Evolutionary conservation across 352 stramenopile species (phyloP), one percentile per base, ranked within the genome.

Genomic region (Lagenidium sp.): DNA sequence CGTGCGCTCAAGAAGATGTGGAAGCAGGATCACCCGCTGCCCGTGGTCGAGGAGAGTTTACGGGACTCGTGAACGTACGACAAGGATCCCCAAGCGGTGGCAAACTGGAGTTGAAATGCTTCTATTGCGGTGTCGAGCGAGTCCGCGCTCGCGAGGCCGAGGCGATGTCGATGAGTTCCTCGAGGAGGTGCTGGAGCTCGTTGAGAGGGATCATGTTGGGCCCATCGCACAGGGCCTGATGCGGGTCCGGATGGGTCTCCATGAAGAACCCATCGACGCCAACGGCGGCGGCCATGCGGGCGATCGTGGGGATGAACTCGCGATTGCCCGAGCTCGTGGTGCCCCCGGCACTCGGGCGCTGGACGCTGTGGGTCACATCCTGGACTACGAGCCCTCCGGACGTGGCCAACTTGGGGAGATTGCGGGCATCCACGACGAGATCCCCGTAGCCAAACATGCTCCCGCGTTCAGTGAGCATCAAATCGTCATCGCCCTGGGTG

Each of bases 241-340:
- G 56, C 13, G 76, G 78, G 22, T 85, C 53, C n/a, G 81, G 78
- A 36, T 93, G 76, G n/a, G 81, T 93, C 57, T 94, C 82, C 39
- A 95, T 71, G 63, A 95, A 95, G 45, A 95, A 85, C 3, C 82
- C 83, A 41, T 94, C 68, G n/a, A 92, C 82, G 23, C 83, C 82
- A 8, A 92, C 80, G 6, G 82, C 82, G 2, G 78, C 78, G 5
- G 82, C 81, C 69, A 92, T 82, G 37, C 76, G 69, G 6, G 82
- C 79, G 40, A 95, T 93, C 5, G 81, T 89, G 28, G 82, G 65
- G 50, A 89, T 89, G 49, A 84, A 86, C 41, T 89, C 77, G n/a
- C 64, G 71, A 46, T 91, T 67, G 5, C 81, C 79, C 10, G 74
- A 88, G 6, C 65, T 88, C n/a, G 46, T 74, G 0, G 47, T 49